Percentiles rank a stretch among this genome's conserved stretches.
These are phyloP conservation scores for Fusarium sp. DNA, from an alignment of 2,329 filamentous ascomycete genomes.

Conservation along the genomic window DNA sequence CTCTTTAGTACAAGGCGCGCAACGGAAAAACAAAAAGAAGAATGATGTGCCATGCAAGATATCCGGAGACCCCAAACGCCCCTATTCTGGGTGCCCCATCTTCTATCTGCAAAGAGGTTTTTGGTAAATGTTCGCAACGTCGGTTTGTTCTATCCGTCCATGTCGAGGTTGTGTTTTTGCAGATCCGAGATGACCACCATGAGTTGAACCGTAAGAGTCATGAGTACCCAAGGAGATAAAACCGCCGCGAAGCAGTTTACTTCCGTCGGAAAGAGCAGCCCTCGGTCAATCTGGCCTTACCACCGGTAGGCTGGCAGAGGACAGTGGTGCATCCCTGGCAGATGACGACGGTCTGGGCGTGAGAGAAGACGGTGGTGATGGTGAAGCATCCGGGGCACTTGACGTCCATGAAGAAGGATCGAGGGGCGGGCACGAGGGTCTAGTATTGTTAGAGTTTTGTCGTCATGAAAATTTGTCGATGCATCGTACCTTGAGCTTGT, in stretches of 20 bases:
- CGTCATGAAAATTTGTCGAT: conserved; percentile 24
- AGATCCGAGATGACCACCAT: conserved; percentile 67
- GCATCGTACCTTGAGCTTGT: conserved; percentile 96
- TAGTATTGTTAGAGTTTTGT: conserved; percentile 51
- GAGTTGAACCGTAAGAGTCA: conserved; percentile 60
- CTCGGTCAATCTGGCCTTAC: conserved; percentile 98
- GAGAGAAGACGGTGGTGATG: conserved; percentile 99
- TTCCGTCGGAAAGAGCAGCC: conserved; percentile 99
- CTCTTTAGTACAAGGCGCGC: conserved; percentile 57
- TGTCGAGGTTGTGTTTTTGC: conserved; percentile 62
- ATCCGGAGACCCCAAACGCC: conserved; percentile 83
- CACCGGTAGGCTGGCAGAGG: conserved; percentile 99
- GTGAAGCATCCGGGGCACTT: conserved; percentile 99
- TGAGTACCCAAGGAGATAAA: conserved; percentile 60
- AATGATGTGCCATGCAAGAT: conserved; percentile 75
- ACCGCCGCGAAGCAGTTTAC: conserved; percentile 72
- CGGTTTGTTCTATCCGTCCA: conserved; percentile 59
- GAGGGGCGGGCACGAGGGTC: conserved; percentile 94
- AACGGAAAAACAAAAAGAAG: conserved; percentile 59
- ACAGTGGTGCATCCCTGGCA: conserved; percentile 99
- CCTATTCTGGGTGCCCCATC: conserved; percentile 72
- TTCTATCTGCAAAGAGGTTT: conserved; percentile 72
- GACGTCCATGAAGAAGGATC: conserved; percentile 99
- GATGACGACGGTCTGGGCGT: conserved; percentile 99
- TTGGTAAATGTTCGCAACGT: conserved; percentile 55